Evolutionary conservation across 805 yeast species (phyloP), one percentile per base, ranked within the genome.

Genomic region (Candida loeiensis): DNA sequence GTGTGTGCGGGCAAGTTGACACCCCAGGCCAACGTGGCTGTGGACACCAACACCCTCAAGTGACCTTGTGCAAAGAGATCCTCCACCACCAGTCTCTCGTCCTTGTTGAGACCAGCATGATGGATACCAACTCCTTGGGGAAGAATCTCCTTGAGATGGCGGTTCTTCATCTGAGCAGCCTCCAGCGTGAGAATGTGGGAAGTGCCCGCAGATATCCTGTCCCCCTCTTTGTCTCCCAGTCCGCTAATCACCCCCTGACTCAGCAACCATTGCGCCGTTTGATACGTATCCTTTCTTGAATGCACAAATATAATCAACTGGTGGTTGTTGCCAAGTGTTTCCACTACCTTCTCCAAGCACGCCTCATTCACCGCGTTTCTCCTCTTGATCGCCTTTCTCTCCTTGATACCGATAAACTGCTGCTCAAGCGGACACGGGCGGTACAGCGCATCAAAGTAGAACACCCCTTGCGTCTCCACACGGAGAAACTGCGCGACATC

Each of bases 11-110:
- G 97, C 41, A 89, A 70, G 56, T 89, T 89, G 22, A 89, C 96
- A 73, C 97, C 97, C 97, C 97, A 89, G 0, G 97, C 96, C 45
- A 89, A 73, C 0, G 97, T 89, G 0, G 96, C 95, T 2, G 97
- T 89, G 0, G 95, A 87, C 1, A 90, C 90, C 41, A 89, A 66
- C 1, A 89, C 85, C 50, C 80, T 84, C n/a, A 87, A 63, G 44
- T 85, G 80, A 2, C 96, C 95, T 48, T 82, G 93, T 1, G 95
- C 93, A 66, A 89, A 89, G 29, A 87, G 64, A 54, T 87, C 95
- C 59, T 89, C 97, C 0, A 89, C 79, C 3, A 80, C 72, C 2
- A 82, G 73, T 56, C 96, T 73, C 58, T 90, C 96, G 5, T 68
- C 69, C 47, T 79, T 76, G 13, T 77, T 65, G 48, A 89, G 68